Evolutionary conservation across 805 yeast genomes (phyloP).

Genomic region (Diddensiella transvaalensis): DNA sequence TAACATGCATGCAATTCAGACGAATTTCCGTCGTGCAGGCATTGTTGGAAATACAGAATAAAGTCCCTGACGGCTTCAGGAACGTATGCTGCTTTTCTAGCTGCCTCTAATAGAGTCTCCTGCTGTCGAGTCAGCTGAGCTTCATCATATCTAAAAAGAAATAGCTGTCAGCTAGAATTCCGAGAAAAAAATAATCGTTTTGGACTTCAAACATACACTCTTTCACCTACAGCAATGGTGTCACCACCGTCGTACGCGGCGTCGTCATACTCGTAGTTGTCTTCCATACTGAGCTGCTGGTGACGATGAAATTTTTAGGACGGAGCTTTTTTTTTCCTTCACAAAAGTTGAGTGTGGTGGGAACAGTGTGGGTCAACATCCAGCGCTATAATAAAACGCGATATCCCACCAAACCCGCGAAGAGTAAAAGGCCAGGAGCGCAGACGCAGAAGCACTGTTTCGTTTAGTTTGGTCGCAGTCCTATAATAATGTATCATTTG

Average conservation of each 20-base stretch:
- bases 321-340: neutral
- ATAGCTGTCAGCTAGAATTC: too few relatives aligned
- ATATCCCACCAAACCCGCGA: neutral
- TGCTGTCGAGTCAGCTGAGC: constrained; percentile 33
- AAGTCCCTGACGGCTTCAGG: constrained; percentile 45
- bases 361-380: neutral
- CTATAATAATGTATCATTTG: constrained; percentile 63
- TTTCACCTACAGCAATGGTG: constrained; percentile 25
- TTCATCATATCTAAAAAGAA: constrained; percentile 27
- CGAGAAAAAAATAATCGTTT: neutral
- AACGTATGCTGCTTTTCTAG: constrained; percentile 28
- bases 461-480: too few relatives aligned
- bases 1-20: constrained; percentile 44
- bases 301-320: neutral
- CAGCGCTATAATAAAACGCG: neutral
- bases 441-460: too few relatives aligned
- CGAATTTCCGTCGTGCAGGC: constrained; percentile 40
- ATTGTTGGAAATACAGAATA: constrained; percentile 42
- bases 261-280: constrained; percentile 20
- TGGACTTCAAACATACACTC: constrained; percentile 8
- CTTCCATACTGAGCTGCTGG: constrained; percentile 16
- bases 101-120: constrained; percentile 26
- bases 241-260: constrained; percentile 12
- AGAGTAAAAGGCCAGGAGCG: neutral
- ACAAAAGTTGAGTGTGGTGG: neutral